Percentiles rank a stretch among this genome's conserved stretches.
Evolutionary conservation across 768 basidiomycete species (phyloP).

Genomic region (Suillus plorans): DNA sequence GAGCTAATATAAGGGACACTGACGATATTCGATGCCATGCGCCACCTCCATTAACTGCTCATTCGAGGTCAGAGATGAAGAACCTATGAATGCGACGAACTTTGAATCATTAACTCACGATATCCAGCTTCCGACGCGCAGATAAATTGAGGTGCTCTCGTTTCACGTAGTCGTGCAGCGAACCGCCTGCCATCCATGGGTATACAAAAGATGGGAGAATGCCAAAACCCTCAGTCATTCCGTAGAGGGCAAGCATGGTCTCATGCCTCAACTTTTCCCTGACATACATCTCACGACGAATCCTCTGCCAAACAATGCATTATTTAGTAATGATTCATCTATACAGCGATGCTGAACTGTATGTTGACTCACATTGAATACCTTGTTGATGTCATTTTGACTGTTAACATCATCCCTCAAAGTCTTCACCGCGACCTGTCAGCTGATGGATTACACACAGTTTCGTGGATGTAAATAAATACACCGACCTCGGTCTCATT

Average conservation of each 20-base stretch:
- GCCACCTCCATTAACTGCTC: no score
- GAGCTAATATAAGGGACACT: no score
- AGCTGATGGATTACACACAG: not conserved
- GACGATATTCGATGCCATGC: no score
- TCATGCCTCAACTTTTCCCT: not conserved
- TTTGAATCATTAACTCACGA: not conserved
- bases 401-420: not conserved
- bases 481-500: not conserved
- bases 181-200: not conserved
- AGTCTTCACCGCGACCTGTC: not conserved
- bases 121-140: not conserved
- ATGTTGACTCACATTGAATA: not conserved
- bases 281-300: not conserved
- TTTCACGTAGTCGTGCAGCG: not conserved
- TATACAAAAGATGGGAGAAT: not conserved
- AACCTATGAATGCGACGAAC: fast-evolving
- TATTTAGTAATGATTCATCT: not conserved
- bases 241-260: not conserved
- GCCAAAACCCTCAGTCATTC: not conserved
- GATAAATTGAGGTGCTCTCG: not conserved
- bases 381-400: not conserved
- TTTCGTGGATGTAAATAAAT: not conserved
- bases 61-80: no score
- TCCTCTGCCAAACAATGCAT: not conserved
- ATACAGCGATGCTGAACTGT: not conserved